A percentile compares a stretch with the other conserved stretches of the same genome.
Evolutionary conservation across 2,329 filamentous ascomycete species (phyloP).

Genomic region (Aureobasidium sp.): DNA sequence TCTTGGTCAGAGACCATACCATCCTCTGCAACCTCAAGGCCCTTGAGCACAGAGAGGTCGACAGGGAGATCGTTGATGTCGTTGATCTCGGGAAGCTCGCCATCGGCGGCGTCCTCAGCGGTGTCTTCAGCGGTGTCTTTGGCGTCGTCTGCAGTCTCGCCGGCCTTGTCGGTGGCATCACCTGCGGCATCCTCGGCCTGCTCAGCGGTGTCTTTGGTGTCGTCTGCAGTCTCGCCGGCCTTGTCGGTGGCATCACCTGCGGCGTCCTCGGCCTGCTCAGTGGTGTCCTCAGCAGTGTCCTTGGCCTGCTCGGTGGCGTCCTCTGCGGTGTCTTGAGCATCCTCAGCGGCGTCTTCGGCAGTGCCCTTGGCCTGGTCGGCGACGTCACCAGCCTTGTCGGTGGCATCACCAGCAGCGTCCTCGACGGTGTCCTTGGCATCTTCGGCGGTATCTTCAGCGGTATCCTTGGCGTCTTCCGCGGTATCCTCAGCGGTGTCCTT

Average conservation of each 20-base stretch:
- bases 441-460: slow-evolving; percentile 19
- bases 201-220: slow-evolving; percentile 12
- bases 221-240: slow-evolving; percentile 24
- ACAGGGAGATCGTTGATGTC: slow-evolving; percentile 31
- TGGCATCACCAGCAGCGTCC: slow-evolving; percentile 17
- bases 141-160: slow-evolving; percentile 25
- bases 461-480: slow-evolving; percentile 22
- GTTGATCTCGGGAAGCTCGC: slow-evolving; percentile 22
- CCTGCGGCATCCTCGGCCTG: slow-evolving; percentile 23
- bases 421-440: slow-evolving; percentile 24
- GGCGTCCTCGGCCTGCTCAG: slow-evolving; percentile 18
- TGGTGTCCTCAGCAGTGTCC: slow-evolving; percentile 23
- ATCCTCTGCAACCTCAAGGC: slow-evolving; percentile 45
- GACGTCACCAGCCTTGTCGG: slow-evolving; percentile 17
- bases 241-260: slow-evolving; percentile 18
- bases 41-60: slow-evolving; percentile 40
- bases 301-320: slow-evolving; percentile 24
- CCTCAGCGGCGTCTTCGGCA: slow-evolving; percentile 24
- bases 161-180: slow-evolving; percentile 20
- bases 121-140: slow-evolving; percentile 28
- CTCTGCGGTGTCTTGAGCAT: slow-evolving; percentile 24
- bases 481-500: slow-evolving; percentile 26
- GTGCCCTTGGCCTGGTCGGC: slow-evolving; percentile 20
- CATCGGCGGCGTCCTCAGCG: slow-evolving; percentile 26
- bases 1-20: slow-evolving; percentile 44